These are phyloP conservation scores for Kluyveromyces aestuarii DNA, from an alignment of 805 yeast genomes.

Conservation along the genomic window DNA sequence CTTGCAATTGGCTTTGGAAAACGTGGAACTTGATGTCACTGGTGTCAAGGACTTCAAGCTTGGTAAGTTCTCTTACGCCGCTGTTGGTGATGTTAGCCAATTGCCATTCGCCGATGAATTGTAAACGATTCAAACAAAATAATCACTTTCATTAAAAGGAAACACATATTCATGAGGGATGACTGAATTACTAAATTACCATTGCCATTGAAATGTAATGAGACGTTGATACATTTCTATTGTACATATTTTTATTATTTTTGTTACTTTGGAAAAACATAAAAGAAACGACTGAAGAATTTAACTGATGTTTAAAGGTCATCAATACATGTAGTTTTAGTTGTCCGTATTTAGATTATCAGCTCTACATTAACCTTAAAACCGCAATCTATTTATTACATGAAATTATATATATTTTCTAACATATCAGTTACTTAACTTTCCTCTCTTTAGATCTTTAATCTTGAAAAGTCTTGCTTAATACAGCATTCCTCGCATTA, in stretches of 20 bases:
- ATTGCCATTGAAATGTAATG: constrained; percentile 3
- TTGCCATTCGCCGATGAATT: constrained; percentile 89
- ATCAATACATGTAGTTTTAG: neutral
- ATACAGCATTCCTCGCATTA: no score
- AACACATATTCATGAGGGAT: constrained; percentile 3
- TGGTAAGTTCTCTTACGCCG: constrained; percentile 71
- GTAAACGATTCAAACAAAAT: constrained; percentile 28
- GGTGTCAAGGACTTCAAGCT: constrained; percentile 38
- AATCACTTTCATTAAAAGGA: neutral
- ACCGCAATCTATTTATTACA: constrained; percentile 1
- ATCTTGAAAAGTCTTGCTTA: no score
- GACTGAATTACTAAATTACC: constrained; percentile 1
- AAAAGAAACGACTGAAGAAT: neutral
- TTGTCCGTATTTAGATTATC: neutral
- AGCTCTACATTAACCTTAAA: neutral
- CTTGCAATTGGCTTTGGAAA: constrained; percentile 35
- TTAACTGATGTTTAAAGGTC: neutral
- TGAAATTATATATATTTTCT: constrained; percentile 2
- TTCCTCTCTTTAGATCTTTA: neutral
- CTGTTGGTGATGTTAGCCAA: constrained; percentile 78
- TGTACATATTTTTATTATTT: constrained; percentile 4
- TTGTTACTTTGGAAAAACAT: neutral
- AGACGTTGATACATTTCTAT: constrained; percentile 2
- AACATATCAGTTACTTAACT: constrained; percentile 1
- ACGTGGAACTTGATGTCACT: constrained; percentile 31